Evolutionary conservation across 2,329 filamentous ascomycete genomes (phyloP), one percentile per base, ranked within the genome.

Genomic region (Alternaria atra): DNA sequence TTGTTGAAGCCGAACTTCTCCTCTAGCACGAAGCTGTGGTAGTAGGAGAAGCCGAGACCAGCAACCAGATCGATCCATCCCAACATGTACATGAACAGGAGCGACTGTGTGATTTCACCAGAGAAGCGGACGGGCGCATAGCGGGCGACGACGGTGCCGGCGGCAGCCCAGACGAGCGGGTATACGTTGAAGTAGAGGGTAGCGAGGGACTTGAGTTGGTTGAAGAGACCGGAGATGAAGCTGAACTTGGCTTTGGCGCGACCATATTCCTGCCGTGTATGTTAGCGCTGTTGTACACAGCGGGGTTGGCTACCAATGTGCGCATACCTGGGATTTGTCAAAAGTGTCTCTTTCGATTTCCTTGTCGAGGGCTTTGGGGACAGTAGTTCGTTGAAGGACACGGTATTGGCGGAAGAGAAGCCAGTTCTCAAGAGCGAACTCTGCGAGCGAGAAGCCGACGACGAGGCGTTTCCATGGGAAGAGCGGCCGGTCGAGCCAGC

Each of bases 1-100:
- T 99, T 99, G 82, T 99, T 99, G 87, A 99, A 99, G 51, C 95
- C 95, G 73, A 97, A 99, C 77, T 93, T 91, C 82, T 97, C 94
- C 81, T 99, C 95, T 57, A 99, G 85, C 48, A 98, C 92, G 75
- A 99, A 99, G 12, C 93, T 95, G 82, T 94, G 90, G 84, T 98
- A 99, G 79, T 97, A 89, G 56, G 89, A 91, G 61, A 89, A 87
- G 3, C 95, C 95, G 54, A 98, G 83, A 58, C 90, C 91, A 65
- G 97, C 82, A 56, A 91, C 68, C 73, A 94, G 92, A 70, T 93
- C 91, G 72, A 96, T 86, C 73, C 97, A 80, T 71, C 93, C 90
- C 80, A 97, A 97, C 58, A 88, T 84, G 75, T 98, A 90, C 79
- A 97, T 88, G 83, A 98, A 99, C 76, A 97, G 84, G 69, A 99